phyloP scores from a whole-genome alignment of 495 filamentous ascomycete species.

The Daldinia grandis region DNA sequence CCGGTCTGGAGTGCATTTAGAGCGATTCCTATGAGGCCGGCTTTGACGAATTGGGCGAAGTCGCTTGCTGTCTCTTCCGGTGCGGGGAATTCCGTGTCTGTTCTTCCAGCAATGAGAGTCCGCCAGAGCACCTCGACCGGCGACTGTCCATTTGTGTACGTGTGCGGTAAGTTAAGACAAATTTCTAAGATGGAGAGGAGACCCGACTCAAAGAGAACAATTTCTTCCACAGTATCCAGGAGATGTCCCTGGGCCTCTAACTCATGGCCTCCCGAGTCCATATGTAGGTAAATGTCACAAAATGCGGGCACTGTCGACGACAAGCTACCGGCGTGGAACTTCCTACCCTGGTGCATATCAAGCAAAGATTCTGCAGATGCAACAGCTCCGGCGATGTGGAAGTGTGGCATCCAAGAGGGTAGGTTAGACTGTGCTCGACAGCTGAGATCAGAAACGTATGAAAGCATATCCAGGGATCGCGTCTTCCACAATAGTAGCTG shows the following conservation, averaged over 20 bases:
- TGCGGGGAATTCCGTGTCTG: slow-evolving; percentile 27
- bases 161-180: slow-evolving; percentile 11
- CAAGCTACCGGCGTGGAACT: slow-evolving; percentile 22
- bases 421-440: slow-evolving; percentile 18
- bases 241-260: slow-evolving; percentile 8
- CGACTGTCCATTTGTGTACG: slow-evolving; percentile 17
- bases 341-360: slow-evolving; percentile 23
- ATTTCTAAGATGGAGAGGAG: slow-evolving; percentile 15
- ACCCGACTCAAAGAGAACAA: slow-evolving; percentile 21
- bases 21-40: slow-evolving; percentile 26
- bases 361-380: slow-evolving; percentile 23
- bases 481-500: slow-evolving; percentile 26
- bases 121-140: slow-evolving; percentile 34
- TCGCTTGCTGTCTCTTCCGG: slow-evolving; percentile 15
- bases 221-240: slow-evolving; percentile 16
- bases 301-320: slow-evolving; percentile 5
- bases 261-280: slow-evolving; percentile 13
- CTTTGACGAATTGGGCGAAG: slow-evolving; percentile 24
- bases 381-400: slow-evolving; percentile 26
- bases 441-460: slow-evolving; percentile 18
- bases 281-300: slow-evolving; percentile 16
- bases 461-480: slow-evolving; percentile 28
- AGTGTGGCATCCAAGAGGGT: slow-evolving; percentile 37
- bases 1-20: slow-evolving; percentile 7
- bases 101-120: slow-evolving; percentile 26